Base-by-base conservation (phyloP, 78 protist species). In the Dictyostelium discoideum region DNA sequence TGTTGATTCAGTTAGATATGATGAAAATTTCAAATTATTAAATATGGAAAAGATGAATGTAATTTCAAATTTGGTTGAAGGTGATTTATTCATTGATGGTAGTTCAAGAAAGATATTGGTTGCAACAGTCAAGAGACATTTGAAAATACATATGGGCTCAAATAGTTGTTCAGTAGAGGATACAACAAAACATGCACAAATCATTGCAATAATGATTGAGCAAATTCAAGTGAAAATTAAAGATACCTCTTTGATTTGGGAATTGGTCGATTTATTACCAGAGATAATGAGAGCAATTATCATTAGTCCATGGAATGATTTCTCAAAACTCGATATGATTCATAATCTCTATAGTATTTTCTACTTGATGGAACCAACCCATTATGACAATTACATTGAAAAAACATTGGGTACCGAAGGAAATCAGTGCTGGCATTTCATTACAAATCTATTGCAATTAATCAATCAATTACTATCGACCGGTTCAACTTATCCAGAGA, bases 1-100 rank as follows among this genome's bases (percentile, higher is more conserved):
- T 26, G 85, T 92, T 44, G 90, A 92, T 42, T 50, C 78, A 5
- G 95, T 92, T 11, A n/a, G 90, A 22, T 92, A 81, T n/a, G 95
- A 92, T 44, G 95, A 84, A 50, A 26, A 50, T 3, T 40, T 65
- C 22, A 48, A 60, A 29, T 7, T 85, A 14, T 67, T 92, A 29
- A 84, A 92, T 81, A 84, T 92, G 90, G 95, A 92, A 32, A 92
- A 92, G 44, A 85, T 92, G 95, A 85, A 85, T 46, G 90, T 92
- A 32, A 79, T 92, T 20, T 44, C 48, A 3, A 92, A 82, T 29
- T 76, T 85, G 1, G 63, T 82, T 1, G 86, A 87, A 22, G 85
- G 93, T 63, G 93, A 87, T 44, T 48, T 87, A 18, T 87, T 87
- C 32, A n/a, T 79, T 11, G 85, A 87, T n/a, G 11, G 26, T 7